Evolutionary conservation across 176 grass and related monocot species (phyloP), one percentile per base, ranked within the genome.

Genomic region (Phyllostachys edulis): DNA sequence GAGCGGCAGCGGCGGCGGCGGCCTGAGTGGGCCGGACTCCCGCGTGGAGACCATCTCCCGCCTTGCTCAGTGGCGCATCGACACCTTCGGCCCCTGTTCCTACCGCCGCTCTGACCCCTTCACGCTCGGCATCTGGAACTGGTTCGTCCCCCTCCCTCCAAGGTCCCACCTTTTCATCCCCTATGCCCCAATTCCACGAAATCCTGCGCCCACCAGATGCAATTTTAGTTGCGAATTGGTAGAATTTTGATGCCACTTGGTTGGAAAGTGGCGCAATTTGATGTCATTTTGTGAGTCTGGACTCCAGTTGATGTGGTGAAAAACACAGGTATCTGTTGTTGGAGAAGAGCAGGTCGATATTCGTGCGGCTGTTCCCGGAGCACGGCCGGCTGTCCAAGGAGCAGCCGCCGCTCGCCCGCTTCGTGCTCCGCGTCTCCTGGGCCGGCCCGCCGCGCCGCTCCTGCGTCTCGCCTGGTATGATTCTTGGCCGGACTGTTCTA

Each of bases 121-220:
- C 89, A 96, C 79, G 86, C 83, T 99, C 39, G 96, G 96, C 86
- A 89, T 96, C 85, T 96, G 96, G 96, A 99, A 92, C 86, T 99
- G 96, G 93, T 97, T 17, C 1, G 6, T 8, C 41, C 15, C 7
- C 3, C 14, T 9, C 14, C 26, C 18, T 57, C 18, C 24, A 32
- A 27, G 27, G 23, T 47, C 5, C 34, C 13, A 7, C 42, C 26
- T 23, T 52, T 52, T 36, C 50, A 3, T 39, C 64, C 4, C 41
- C 4, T 5, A 11, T 16, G 77, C 42, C 77, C 10, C 67, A 13
- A 72, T 36, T 5, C 54, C 40, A 62, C 3, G 0, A 70, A 23
- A 59, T 4, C 8, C 56, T 7, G 10, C 56, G 21, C 9, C 21
- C 21, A 11, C 4, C 11, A 3, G 56, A 24, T 59, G 2, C 37